Evolutionary conservation across 345 rosid genomes (phyloP).

Genomic region (Pugionium dolabratum): DNA sequence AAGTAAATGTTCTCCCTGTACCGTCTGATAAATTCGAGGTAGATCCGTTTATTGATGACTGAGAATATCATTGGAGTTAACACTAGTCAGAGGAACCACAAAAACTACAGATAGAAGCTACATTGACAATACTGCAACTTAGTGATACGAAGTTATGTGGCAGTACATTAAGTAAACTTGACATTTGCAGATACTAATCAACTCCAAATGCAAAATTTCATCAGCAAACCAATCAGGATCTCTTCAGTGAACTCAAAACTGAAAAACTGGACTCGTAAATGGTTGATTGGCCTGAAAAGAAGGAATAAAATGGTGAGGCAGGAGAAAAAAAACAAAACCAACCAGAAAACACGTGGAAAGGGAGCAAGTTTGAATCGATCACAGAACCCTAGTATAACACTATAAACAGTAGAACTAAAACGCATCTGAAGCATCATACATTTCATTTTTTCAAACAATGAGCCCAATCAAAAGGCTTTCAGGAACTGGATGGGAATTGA

Average conservation of each 20-base stretch:
- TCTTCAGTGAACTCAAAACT: conserved; percentile 17
- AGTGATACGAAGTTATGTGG: conserved; percentile 11
- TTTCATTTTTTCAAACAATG: no score
- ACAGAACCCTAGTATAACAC: neutral
- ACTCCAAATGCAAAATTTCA: conserved; percentile 49
- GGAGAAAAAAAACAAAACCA: neutral
- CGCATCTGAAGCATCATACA: no score
- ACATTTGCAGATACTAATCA: conserved; percentile 65
- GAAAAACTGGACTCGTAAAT: neutral
- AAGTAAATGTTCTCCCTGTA: conserved; percentile 62
- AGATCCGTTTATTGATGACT: conserved; percentile 84
- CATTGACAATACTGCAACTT: neutral
- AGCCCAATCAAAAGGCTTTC: no score
- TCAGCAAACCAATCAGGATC: conserved; percentile 18
- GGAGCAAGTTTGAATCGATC: conserved; percentile 1
- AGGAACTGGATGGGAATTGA: no score
- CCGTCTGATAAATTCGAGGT: conserved; percentile 79
- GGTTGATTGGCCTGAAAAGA: conserved; percentile 35
- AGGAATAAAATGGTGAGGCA: neutral
- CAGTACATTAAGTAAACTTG: conserved; percentile 84
- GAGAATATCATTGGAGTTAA: conserved; percentile 39
- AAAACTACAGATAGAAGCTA: conserved; percentile 2
- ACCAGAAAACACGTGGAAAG: neutral
- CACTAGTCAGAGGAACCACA: conserved; percentile 13
- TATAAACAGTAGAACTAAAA: neutral